Conservation (phyloP, 1,284 basidiomycete species). For the Spongiforma sp. region DNA sequence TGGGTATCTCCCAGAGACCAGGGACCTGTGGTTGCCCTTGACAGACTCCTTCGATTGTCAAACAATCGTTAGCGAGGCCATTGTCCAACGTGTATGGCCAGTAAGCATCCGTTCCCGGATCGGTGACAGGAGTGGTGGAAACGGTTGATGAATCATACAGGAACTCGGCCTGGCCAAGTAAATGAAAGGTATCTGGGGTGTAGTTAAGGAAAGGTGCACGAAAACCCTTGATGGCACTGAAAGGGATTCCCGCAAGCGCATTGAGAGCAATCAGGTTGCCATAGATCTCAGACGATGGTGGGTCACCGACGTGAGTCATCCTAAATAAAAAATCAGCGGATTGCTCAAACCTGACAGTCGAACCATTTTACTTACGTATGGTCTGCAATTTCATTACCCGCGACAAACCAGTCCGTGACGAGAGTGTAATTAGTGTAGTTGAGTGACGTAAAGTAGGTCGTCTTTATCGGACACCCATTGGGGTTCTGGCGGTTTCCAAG, state of each 20-base stretch:
- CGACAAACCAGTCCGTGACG: constrained; percentile 86
- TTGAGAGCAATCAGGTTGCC: constrained; percentile 9
- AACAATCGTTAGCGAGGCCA: constrained; percentile 82
- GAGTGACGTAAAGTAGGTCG: constrained; percentile 78
- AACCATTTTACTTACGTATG: constrained; percentile 4
- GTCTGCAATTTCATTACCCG: constrained; percentile 58
- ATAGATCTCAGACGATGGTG: constrained; percentile 2
- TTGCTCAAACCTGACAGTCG: neutral
- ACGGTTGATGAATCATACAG: constrained; percentile 40
- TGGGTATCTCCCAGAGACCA: constrained; percentile 10
- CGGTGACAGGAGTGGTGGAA: constrained; percentile 72
- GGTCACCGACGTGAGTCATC: constrained; percentile 7
- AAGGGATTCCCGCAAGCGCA: neutral
- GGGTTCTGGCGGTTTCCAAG: constrained; percentile 5
- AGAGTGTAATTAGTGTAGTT: constrained; percentile 81
- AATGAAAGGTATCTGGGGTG: constrained; percentile 1
- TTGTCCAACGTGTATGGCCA: constrained; percentile 80
- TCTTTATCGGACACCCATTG: constrained; percentile 53
- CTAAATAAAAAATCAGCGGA: neutral
- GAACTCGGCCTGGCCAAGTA: neutral
- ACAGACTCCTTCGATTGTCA: constrained; percentile 61
- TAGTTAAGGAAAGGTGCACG: constrained; percentile 8
- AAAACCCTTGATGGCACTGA: constrained; percentile 4
- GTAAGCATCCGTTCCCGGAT: constrained; percentile 72
- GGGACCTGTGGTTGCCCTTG: constrained; percentile 48